Conservation (phyloP, 768 basidiomycete genomes). For the Tubosaeta sp. region DNA sequence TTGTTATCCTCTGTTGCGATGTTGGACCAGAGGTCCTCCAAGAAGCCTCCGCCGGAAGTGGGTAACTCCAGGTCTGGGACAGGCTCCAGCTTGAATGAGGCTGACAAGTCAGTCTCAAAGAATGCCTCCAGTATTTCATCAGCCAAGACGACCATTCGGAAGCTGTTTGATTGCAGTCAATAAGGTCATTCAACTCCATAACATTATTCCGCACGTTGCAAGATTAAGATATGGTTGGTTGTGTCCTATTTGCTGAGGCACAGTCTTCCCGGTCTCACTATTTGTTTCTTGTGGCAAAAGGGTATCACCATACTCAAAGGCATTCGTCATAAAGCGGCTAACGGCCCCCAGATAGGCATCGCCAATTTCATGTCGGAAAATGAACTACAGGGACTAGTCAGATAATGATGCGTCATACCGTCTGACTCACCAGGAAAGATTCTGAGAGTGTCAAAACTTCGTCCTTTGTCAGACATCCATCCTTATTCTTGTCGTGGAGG, state of each 20-base stretch:
- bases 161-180: conserved; percentile 43
- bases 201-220: conserved; percentile 54
- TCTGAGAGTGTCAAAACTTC: conserved; percentile 95
- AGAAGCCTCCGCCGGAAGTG: conserved; percentile 52
- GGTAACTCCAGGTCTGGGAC: conserved; percentile 66
- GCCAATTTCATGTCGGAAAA: conserved; percentile 95
- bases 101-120: conserved; percentile 88
- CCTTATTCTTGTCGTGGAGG: conserved; percentile 92
- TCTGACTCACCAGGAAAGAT: conserved; percentile 66
- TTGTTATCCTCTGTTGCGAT: conserved; percentile 91
- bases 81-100: conserved; percentile 77
- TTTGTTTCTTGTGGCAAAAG: conserved; percentile 50
- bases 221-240: conserved; percentile 93
- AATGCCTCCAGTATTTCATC: conserved; percentile 96
- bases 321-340: conserved; percentile 96
- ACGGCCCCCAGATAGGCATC: conserved; percentile 96
- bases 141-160: conserved; percentile 98
- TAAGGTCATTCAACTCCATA: conserved; percentile 2
- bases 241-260: conserved; percentile 50
- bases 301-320: conserved; percentile 97
- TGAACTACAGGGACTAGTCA: conserved; percentile 60
- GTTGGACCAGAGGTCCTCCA: conserved; percentile 84
- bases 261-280: conserved; percentile 34
- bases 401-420: background rate
- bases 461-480: conserved; percentile 92